Evolutionary conservation across 345 rosid genomes (phyloP), one percentile per base, ranked within the genome.

Genomic region (Toxicodendron radicans): DNA sequence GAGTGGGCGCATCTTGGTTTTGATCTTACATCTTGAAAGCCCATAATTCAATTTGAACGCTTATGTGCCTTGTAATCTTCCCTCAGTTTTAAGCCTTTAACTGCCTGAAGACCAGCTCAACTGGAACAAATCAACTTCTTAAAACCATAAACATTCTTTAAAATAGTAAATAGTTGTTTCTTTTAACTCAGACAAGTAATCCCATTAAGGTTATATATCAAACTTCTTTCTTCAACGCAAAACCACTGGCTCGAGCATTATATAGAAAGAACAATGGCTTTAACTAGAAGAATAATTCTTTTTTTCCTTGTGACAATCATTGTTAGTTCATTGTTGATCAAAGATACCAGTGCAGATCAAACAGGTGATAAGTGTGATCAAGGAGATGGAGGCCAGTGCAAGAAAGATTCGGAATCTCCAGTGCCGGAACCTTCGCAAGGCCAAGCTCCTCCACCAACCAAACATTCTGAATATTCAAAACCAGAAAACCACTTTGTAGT

Each of bases 81-180:
- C 24, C 33, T 49, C 10, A 68, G 56, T 9, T 73, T 24, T n/a
- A n/a, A n/a, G n/a, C n/a, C n/a, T n/a, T n/a, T 18, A 54, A 20
- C 58, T 20, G 46, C 77, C 75, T 54, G 13, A 41, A 54, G 80
- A 80, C 73, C 52, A 14, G 83, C 76, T 78, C 81, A 74, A 65
- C 43, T 16, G 17, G 7, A 23, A 10, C 49, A 65, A 20, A 7
- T 1, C 5, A 10, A 41, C 49, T 16, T 7, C 56, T 33, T 17
- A 7, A 35, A 4, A 9, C 57, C 73, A 41, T 23, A 5, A 61
- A 51, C 69, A 32, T 67, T 51, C 76, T 30, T 66, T 9, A 71
- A 64, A 64, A 75, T 79, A 66, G 70, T 41, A 72, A 76, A 57
- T 46, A 27, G 5, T n/a, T 51, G 46, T 35, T 24, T 33, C 53